phyloP scores from a whole-genome alignment of 306 rosid genomes.

The Benincasa hispida region DNA sequence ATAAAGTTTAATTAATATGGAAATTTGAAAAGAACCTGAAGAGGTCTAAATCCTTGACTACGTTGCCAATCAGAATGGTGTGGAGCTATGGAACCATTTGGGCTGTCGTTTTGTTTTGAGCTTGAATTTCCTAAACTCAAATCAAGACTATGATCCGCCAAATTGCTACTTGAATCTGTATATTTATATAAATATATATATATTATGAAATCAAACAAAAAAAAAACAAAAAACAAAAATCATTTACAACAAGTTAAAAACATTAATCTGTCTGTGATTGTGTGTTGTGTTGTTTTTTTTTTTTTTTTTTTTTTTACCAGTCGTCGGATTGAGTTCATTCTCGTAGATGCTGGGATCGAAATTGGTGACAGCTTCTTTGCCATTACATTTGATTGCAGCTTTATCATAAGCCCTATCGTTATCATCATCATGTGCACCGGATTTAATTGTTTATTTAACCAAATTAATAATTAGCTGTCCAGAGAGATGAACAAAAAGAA shows the following conservation, averaged over 20 bases:
- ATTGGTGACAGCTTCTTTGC: conserved; percentile 96
- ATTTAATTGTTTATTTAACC: not conserved
- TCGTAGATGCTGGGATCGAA: conserved; percentile 91
- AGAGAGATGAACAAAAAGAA: not conserved
- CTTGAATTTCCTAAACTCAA: conserved; percentile 54
- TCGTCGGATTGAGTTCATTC: conserved; percentile 46
- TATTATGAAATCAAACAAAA: not conserved
- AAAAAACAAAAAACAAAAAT: too few relatives aligned
- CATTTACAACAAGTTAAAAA: not conserved
- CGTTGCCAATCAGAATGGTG: conserved; percentile 2
- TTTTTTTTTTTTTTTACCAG: conserved; percentile 24
- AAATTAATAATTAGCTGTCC: not conserved
- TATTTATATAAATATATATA: too few relatives aligned
- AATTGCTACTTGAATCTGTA: conserved; percentile 29
- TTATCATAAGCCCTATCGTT: conserved; percentile 82
- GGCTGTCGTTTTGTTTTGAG: conserved; percentile 21
- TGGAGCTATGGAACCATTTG: conserved; percentile 17
- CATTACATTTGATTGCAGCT: conserved; percentile 96
- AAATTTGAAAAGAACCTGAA: not conserved
- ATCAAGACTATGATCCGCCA: conserved; percentile 46
- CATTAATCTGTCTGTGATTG: not conserved
- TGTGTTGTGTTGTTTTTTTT: not conserved
- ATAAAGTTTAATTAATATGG: not conserved
- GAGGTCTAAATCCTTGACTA: conserved; percentile 3
- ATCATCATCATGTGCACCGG: not conserved